Percentiles rank a stretch among this genome's conserved stretches.
Evolutionary conservation across 2,329 filamentous ascomycete species (phyloP).

Genomic region (Apiospora hydei): DNA sequence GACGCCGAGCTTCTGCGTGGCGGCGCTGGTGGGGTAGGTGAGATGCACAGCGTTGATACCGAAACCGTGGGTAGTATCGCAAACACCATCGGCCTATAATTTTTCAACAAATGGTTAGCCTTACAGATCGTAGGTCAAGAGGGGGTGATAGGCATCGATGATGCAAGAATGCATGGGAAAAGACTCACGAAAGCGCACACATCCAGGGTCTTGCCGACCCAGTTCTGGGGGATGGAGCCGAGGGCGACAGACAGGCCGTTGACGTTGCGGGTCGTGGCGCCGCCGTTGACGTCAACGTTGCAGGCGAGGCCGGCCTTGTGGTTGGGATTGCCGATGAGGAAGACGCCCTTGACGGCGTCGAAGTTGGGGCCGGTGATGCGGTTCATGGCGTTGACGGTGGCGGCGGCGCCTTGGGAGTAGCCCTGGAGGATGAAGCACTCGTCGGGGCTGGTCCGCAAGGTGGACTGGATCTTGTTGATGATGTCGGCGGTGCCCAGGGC

Average conservation of each 20-base stretch:
- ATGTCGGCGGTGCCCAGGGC: constrained; percentile 26
- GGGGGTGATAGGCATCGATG: no score
- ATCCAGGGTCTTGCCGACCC: constrained; percentile 27
- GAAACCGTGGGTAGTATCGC: constrained; percentile 13
- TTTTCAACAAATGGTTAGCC: not conserved
- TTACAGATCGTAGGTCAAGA: no score
- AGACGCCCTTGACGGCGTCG: constrained; percentile 27
- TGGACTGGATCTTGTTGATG: constrained; percentile 24
- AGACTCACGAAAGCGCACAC: constrained; percentile 26
- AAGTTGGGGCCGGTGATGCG: constrained; percentile 22
- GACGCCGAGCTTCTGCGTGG: not conserved
- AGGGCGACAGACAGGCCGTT: constrained; percentile 24
- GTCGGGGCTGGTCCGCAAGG: constrained; percentile 15
- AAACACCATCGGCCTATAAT: constrained; percentile 11
- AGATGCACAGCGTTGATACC: constrained; percentile 19
- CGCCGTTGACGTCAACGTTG: constrained; percentile 26
- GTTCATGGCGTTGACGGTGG: constrained; percentile 25
- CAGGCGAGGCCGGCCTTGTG: constrained; percentile 27
- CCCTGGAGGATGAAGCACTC: constrained; percentile 28
- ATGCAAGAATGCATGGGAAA: no score
- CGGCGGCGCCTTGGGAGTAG: constrained; percentile 28
- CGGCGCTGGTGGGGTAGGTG: not conserved
- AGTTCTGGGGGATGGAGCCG: constrained; percentile 24
- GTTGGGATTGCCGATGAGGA: constrained; percentile 27
- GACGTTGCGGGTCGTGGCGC: constrained; percentile 24